phyloP scores from a whole-genome alignment of 257 asterid genomes.

The Leonotis leonurus region DNA sequence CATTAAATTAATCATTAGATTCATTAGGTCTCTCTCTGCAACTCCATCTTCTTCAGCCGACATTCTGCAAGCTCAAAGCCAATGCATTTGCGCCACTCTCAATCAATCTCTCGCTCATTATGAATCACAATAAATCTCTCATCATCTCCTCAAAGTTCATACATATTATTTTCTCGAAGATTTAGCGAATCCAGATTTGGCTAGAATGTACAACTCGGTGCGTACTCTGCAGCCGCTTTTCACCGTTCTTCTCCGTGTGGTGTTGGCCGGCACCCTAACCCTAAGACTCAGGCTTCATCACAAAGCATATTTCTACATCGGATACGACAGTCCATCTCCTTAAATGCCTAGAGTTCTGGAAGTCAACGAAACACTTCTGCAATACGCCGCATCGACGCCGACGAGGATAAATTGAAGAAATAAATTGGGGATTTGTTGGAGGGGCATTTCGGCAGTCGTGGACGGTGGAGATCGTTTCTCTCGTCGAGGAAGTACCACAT shows the following conservation, averaged over 20 bases:
- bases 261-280: constrained; percentile 43
- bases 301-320: constrained; percentile 35
- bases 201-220: constrained; percentile 34
- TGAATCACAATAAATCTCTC: constrained; percentile 45
- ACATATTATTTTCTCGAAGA: constrained; percentile 31
- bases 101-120: constrained; percentile 17
- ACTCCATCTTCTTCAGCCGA: constrained; percentile 6
- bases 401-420: constrained; percentile 54
- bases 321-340: constrained; percentile 25
- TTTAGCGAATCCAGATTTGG: constrained; percentile 13
- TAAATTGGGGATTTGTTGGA: constrained; percentile 68
- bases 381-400: constrained; percentile 56
- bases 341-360: constrained; percentile 18
- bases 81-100: constrained; percentile 13
- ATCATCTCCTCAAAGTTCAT: constrained; percentile 47
- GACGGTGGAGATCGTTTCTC: constrained; percentile 66
- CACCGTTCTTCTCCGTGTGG: constrained; percentile 47
- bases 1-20: too few relatives aligned
- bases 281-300: constrained; percentile 39
- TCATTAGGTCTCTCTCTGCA: background rate
- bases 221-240: constrained; percentile 46
- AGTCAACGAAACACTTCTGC: constrained; percentile 60
- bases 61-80: background rate
- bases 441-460: constrained; percentile 56
- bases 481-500: constrained; percentile 56